Evolutionary conservation across 345 rosid genomes (phyloP), one percentile per base, ranked within the genome.

Genomic region (Euphorbia pulcherrima): DNA sequence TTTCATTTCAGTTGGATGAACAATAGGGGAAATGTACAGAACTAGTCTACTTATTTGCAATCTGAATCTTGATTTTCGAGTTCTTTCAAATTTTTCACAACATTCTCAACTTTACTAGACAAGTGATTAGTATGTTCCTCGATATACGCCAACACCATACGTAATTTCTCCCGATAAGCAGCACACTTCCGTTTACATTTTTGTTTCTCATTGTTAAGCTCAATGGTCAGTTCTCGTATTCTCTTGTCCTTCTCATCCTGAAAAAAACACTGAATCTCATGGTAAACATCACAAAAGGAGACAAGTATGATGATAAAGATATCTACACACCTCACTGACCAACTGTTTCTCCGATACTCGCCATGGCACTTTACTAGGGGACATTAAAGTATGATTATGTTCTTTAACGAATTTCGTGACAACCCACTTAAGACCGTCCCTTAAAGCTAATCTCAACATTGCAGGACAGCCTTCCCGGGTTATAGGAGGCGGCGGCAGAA

Each of bases 401-500:
- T 77, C 87, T 71, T 72, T 72, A 12, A 70, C 59, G 28, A 76
- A 81, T 74, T 81, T 83, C 64, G 83, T 81, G 29, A 81, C 81
- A 52, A 72, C 80, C 84, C 87, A 81, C 47, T 71, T 72, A 20
- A 21, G 77, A n/a, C 83, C 84, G 57, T 81, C 80, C 30, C 76
- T 76, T 44, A 72, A 67, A 69, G 84, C 83, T 16, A 83, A 30
- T 69, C 86, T 80, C 65, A 78, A 69, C 84, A 83, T 83, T 52
- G 84, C 86, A 56, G 69, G 70, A 62, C 82, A 83, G 63, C 86
- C 84, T 72, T 76, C 82, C 37, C 84, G 79, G 13, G 86, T 83
- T 46, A 78, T 35, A 26, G 86, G 83, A 5, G 86, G 86, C 10
- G 86, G 86, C 60, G 84, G 84, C 64, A 83, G 87, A 72, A 83